Percentiles rank a stretch among this genome's conserved stretches.
These are phyloP conservation scores for Pleurostoma richardsiae DNA, from an alignment of 2,329 filamentous ascomycete genomes.

Conservation along the genomic window DNA sequence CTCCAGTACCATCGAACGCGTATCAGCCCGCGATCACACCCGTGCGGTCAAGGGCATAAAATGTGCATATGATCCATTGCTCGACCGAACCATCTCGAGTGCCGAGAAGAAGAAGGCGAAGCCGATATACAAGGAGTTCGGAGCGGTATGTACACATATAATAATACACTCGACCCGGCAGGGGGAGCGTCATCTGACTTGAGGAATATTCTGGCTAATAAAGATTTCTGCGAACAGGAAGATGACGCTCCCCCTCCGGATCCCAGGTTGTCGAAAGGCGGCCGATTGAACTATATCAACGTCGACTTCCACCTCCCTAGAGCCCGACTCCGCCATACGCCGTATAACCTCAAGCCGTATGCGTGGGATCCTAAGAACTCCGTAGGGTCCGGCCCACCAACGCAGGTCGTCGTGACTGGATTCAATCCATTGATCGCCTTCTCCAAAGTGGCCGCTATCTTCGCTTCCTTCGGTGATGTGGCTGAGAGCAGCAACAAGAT, in stretches of 20 bases:
- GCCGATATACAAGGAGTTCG: constrained; percentile 59
- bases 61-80: constrained; percentile 57
- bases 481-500: constrained; percentile 90
- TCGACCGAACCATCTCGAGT: constrained; percentile 44
- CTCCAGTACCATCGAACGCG: constrained; percentile 30
- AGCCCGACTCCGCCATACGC: constrained; percentile 64
- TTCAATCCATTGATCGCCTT: constrained; percentile 88
- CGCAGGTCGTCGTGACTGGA: constrained; percentile 89
- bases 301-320: constrained; percentile 66
- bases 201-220: constrained; percentile 27
- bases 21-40: constrained; percentile 52
- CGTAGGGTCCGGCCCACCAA: constrained; percentile 82
- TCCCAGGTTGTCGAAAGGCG: constrained; percentile 71
- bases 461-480: constrained; percentile 80
- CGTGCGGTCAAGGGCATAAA: constrained; percentile 50
- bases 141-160: constrained; percentile 55
- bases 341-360: constrained; percentile 79
- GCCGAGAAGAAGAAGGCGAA: constrained; percentile 52
- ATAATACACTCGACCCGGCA: constrained; percentile 30
- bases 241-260: constrained; percentile 76
- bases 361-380: constrained; percentile 77
- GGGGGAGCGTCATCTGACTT: constrained; percentile 55
- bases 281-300: constrained; percentile 61
- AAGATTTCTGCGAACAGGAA: constrained; percentile 57
- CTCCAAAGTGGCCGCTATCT: constrained; percentile 68